Conservation (phyloP, 192 early-diverging fungal species). For the Cladochytrium replicatum region DNA sequence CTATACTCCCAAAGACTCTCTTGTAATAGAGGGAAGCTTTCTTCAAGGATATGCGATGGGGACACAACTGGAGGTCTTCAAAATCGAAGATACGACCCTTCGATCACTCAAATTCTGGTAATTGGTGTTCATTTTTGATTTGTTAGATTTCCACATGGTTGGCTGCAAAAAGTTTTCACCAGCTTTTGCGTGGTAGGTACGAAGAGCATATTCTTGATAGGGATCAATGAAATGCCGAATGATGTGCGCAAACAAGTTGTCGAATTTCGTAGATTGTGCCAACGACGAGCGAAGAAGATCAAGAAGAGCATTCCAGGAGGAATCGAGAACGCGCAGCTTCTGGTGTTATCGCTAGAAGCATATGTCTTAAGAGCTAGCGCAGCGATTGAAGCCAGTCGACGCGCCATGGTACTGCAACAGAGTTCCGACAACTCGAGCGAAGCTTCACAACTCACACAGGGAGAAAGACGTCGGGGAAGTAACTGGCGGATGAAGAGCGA, state of each 20-base stretch:
- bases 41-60: conserved; percentile 66
- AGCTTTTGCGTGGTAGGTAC: conserved; percentile 41
- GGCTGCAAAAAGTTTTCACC: conserved; percentile 51
- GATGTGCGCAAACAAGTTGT: conserved; percentile 6
- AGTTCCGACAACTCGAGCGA: not conserved
- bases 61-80: conserved; percentile 60
- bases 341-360: conserved; percentile 18
- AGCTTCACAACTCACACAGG: not conserved
- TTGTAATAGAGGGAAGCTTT: conserved; percentile 93
- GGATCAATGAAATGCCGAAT: not conserved
- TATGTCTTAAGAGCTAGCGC: not conserved
- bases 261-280: conserved; percentile 6
- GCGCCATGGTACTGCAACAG: not conserved
- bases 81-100: conserved; percentile 68
- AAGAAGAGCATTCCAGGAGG: conserved; percentile 16
- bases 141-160: conserved; percentile 72
- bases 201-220: conserved; percentile 1
- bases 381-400: not conserved
- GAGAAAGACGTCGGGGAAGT: not conserved
- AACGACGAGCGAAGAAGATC: conserved; percentile 14
- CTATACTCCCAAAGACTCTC: conserved; percentile 71
- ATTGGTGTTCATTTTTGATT: not conserved
- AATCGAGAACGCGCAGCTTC: conserved; percentile 27
- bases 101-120: conserved; percentile 69
- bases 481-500: not conserved